Conservation (phyloP, 2,329 filamentous ascomycete genomes). For the Ophiostoma novo-ulmi region DNA sequence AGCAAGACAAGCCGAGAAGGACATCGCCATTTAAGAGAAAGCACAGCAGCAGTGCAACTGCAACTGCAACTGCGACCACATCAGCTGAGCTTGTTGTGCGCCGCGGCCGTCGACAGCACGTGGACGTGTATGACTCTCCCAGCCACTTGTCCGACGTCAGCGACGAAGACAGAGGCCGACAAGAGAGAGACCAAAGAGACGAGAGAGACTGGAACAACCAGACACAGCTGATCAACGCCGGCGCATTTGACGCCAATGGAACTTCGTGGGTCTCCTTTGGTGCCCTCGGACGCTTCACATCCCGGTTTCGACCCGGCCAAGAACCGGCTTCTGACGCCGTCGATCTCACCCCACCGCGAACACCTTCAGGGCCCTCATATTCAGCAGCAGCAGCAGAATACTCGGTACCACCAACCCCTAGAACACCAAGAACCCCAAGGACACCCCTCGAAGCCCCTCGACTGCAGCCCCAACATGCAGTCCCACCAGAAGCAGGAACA, state of each 20-base stretch:
- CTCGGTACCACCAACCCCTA: not conserved
- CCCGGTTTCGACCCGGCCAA: constrained; percentile 51
- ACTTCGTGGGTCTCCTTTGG: constrained; percentile 28
- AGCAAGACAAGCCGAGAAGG: constrained; percentile 12
- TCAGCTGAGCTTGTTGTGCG: constrained; percentile 17
- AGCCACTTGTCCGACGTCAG: constrained; percentile 1
- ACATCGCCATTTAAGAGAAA: constrained; percentile 12
- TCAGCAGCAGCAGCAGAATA: not conserved
- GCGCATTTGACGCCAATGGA: constrained; percentile 22
- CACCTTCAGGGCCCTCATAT: constrained; percentile 25
- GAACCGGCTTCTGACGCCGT: constrained; percentile 27
- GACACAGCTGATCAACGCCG: constrained; percentile 25
- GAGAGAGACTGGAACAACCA: constrained; percentile 14
- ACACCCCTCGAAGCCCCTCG: not conserved
- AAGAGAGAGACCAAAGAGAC: not conserved
- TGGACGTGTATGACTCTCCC: constrained; percentile 15
- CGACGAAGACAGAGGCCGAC: constrained; percentile 16
- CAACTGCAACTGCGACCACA: not conserved
- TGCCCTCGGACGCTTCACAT: constrained; percentile 48
- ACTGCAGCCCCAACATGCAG: not conserved
- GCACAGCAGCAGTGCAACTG: not conserved
- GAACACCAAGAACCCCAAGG: constrained; percentile 10
- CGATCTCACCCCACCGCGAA: constrained; percentile 17
- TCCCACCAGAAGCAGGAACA: constrained; percentile 7
- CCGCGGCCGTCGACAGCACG: constrained; percentile 13